A percentile compares a stretch with the other conserved stretches of the same genome.
Conservation (phyloP, 768 basidiomycete genomes). For the Suillus sp. region DNA sequence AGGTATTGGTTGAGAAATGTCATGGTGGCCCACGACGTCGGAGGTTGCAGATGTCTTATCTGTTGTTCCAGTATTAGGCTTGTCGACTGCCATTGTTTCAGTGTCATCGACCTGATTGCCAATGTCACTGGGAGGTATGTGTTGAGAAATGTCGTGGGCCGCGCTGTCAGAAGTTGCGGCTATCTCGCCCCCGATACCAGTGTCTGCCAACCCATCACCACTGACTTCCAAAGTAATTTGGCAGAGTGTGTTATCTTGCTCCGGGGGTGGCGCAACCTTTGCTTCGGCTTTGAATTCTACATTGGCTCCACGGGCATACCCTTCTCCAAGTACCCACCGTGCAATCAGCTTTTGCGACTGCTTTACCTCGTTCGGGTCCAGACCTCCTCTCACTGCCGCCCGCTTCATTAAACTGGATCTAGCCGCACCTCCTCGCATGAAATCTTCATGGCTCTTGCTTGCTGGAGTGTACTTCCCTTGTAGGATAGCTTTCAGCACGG, state of each 20-base stretch:
- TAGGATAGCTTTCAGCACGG: slow-evolving; percentile 61
- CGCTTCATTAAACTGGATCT: slow-evolving; percentile 38
- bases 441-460: slow-evolving; percentile 47
- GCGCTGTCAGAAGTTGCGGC: background rate
- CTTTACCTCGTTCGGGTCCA: slow-evolving; percentile 41
- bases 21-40: background rate
- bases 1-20: background rate
- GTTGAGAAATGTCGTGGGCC: background rate
- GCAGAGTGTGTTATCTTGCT: background rate
- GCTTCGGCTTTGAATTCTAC: background rate
- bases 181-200: background rate
- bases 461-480: slow-evolving; percentile 59
- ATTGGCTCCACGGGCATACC: background rate
- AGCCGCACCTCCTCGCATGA: slow-evolving; percentile 58
- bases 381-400: slow-evolving; percentile 39
- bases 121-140: background rate
- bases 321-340: slow-evolving; percentile 29
- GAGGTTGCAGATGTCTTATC: background rate
- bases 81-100: slow-evolving; percentile 22
- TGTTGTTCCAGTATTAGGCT: background rate
- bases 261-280: background rate
- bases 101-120: slow-evolving; percentile 12
- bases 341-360: slow-evolving; percentile 36
- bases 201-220: background rate
- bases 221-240: background rate